Base-by-base conservation (phyloP, 306 rosid species). In the Medicago arabica region DNA sequence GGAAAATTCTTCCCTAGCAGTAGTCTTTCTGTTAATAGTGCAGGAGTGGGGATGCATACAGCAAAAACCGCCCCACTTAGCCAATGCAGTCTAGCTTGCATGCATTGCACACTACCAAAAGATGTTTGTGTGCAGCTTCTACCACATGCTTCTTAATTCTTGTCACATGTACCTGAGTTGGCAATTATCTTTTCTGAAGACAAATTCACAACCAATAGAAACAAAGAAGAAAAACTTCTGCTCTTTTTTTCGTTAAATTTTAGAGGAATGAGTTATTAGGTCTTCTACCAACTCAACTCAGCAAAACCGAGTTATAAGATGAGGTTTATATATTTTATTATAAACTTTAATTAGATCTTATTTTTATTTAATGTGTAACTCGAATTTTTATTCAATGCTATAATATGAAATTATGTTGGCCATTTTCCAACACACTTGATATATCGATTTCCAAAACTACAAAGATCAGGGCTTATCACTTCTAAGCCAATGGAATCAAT, bases 141-240 rank as follows among this genome's bases (percentile, higher is more conserved):
- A 41, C 64, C 93, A 87, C 93, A 81, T 81, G 88, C 15, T 72
- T 83, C 77, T 81, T 64, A 61, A 13, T 72, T 67, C 68, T 53
- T 11, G 25, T 69, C 85, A 63, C 84, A 83, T 81, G 80, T 79
- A 6, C 7, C 15, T 66, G 15, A 34, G 47, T 65, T 65, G 70
- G 31, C 70, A 19, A 65, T 62, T 62, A 65, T 17, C 50, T 10
- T 64, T 59, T 67, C 66, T 67, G 47, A 74, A 55, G 1, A 41
- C 69, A 43, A 79, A 25, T 44, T 31, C 55, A 43, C 17, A 55
- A 21, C 75, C 79, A 66, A 57, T 28, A 28, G 31, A 2, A 28
- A 3, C 0, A 4, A 28, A 28, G 31, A 28, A 28, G 31, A 28
- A 28, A 3, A 28, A 28, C 31, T 28, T 28, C 31, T 28, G 31